phyloP scores from a whole-genome alignment of 2,329 filamentous ascomycete species.

The Cytospora paraplurivora region DNA sequence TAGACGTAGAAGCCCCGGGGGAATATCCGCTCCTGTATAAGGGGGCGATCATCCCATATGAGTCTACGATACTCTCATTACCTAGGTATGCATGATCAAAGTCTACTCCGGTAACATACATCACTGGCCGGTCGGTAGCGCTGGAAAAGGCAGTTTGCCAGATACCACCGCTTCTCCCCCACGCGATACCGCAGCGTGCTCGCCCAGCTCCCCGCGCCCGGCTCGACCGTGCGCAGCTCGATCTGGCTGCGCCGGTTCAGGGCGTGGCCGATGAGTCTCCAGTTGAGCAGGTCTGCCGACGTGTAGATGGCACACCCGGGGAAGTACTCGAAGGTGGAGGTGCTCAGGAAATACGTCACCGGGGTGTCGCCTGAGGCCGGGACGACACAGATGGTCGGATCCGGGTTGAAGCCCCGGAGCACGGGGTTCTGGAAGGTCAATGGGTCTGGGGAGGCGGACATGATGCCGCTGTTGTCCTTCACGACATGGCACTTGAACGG shows the following conservation, averaged over 20 bases:
- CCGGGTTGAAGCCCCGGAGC: constrained; percentile 62
- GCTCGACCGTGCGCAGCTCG: constrained; percentile 54
- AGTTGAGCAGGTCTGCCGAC: constrained; percentile 54
- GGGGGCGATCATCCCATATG: background rate
- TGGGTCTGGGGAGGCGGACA: constrained; percentile 13
- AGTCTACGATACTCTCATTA: background rate
- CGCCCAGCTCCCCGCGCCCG: constrained; percentile 53
- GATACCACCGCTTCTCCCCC: constrained; percentile 46
- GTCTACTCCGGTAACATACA: constrained; percentile 29
- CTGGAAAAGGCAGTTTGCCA: constrained; percentile 49
- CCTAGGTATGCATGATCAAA: background rate
- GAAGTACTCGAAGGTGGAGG: constrained; percentile 64
- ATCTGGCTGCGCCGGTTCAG: constrained; percentile 53
- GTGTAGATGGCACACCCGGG: constrained; percentile 64
- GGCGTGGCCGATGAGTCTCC: constrained; percentile 55
- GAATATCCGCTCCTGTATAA: constrained; percentile 46
- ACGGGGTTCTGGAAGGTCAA: constrained; percentile 52
- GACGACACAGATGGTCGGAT: constrained; percentile 53
- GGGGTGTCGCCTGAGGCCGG: constrained; percentile 36
- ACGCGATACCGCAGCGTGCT: constrained; percentile 49
- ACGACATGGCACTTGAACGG: background rate
- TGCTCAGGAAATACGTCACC: constrained; percentile 57
- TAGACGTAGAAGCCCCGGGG: constrained; percentile 57
- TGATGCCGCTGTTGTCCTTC: background rate
- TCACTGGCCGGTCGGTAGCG: constrained; percentile 43